phyloP scores from a whole-genome alignment of 805 yeast species.

The Peterozyma toletana region DNA sequence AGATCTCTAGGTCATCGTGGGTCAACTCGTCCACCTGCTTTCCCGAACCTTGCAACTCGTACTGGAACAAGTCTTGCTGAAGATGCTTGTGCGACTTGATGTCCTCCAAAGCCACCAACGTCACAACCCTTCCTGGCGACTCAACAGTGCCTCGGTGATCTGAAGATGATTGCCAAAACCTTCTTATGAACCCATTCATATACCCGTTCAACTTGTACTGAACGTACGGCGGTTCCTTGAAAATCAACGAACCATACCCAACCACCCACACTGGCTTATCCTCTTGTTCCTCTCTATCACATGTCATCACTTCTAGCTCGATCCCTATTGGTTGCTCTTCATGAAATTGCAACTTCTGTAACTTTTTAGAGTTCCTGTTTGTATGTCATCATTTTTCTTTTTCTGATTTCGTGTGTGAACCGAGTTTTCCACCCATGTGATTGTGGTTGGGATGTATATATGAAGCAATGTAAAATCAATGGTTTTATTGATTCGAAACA shows the following conservation, averaged over 20 bases:
- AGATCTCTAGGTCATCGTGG: conserved; percentile 42
- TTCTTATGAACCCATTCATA: conserved; percentile 65
- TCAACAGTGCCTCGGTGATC: conserved; percentile 90
- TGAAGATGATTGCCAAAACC: conserved; percentile 88
- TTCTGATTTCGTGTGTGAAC: no score
- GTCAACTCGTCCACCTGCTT: conserved; percentile 17
- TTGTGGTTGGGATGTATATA: no score
- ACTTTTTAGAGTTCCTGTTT: no score
- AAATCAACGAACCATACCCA: conserved; percentile 85
- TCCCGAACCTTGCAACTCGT: conserved; percentile 15
- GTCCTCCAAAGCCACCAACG: conserved; percentile 58
- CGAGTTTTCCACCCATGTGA: no score
- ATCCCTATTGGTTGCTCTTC: no score
- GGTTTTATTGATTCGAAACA: no score
- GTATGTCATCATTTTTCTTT: no score
- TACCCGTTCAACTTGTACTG: conserved; percentile 62
- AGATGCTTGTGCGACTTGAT: conserved; percentile 33
- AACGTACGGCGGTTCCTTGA: conserved; percentile 81
- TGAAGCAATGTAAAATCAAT: no score
- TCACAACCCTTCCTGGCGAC: conserved; percentile 84
- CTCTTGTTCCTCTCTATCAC: no score
- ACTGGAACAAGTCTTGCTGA: conserved; percentile 29
- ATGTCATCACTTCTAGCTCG: no score
- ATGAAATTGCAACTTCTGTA: no score
- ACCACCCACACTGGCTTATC: conserved; percentile 62